Evolutionary conservation across 371 early-diverging fungal genomes (phyloP).

Genomic region (Mucor irregularis): DNA sequence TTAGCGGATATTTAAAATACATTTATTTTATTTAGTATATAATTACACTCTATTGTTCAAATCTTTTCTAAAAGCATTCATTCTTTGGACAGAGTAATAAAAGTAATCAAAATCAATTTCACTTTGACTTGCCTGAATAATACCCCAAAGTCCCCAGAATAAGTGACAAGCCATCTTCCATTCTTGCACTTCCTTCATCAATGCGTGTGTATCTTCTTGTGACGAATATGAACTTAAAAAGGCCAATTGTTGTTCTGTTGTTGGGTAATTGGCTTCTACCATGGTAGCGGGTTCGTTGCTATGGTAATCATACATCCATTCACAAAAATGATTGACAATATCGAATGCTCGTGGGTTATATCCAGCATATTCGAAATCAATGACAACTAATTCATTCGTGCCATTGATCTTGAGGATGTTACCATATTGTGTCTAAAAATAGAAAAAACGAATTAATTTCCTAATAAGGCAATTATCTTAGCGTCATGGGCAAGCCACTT

Average conservation of each 20-base stretch:
- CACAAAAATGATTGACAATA: conserved; percentile 89
- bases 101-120: conserved; percentile 87
- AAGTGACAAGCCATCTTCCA: conserved; percentile 71
- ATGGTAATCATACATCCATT: conserved; percentile 88
- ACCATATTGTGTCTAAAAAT: conserved; percentile 75
- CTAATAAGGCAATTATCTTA: no score
- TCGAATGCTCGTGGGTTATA: conserved; percentile 85
- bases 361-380: conserved; percentile 91
- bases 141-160: conserved; percentile 85
- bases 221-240: conserved; percentile 69
- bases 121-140: conserved; percentile 75
- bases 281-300: conserved; percentile 54
- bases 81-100: conserved; percentile 66
- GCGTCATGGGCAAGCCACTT: no score
- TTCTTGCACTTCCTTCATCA: conserved; percentile 37
- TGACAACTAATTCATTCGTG: conserved; percentile 64
- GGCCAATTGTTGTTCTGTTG: conserved; percentile 48
- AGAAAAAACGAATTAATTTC: no score
- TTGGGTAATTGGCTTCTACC: conserved; percentile 60
- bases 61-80: conserved; percentile 36
- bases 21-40: background rate
- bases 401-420: conserved; percentile 68
- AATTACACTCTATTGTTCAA: background rate
- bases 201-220: conserved; percentile 16
- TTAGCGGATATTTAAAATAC: background rate